A percentile compares a stretch with the other conserved stretches of the same genome.
These are phyloP conservation scores for Elsinoe batatas DNA, from an alignment of 2,329 filamentous ascomycete species.

Conservation along the genomic window DNA sequence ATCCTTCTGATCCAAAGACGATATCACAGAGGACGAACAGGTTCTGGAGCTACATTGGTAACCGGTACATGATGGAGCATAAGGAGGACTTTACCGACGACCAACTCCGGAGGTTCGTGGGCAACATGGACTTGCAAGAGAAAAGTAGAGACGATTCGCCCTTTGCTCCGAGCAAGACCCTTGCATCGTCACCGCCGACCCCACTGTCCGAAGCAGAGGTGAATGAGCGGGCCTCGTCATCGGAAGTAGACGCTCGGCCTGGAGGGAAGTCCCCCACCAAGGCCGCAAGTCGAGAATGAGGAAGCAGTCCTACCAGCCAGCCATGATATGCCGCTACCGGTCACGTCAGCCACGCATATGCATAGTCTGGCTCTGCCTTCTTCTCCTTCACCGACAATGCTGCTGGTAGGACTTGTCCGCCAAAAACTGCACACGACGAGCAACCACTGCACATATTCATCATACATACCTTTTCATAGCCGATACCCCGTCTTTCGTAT, in stretches of 20 bases:
- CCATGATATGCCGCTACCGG: no score
- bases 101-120: constrained; percentile 23
- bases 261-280: background rate
- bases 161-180: background rate
- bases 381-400: no score
- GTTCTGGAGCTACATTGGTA: constrained; percentile 30
- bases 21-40: constrained; percentile 19
- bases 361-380: no score
- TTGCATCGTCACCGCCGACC: background rate
- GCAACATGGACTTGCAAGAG: background rate
- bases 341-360: no score
- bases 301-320: background rate
- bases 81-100: constrained; percentile 24
- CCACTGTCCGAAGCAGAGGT: background rate
- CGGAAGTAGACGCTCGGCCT: background rate
- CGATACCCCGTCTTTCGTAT: background rate
- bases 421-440: no score
- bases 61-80: constrained; percentile 27
- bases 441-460: no score
- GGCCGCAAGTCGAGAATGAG: background rate
- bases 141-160: background rate
- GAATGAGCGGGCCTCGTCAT: background rate
- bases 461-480: background rate
- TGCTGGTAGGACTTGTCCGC: no score
- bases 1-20: background rate